These are phyloP conservation scores for Solanum corneliomulleri DNA, from an alignment of 257 asterid genomes.

Conservation along the genomic window DNA sequence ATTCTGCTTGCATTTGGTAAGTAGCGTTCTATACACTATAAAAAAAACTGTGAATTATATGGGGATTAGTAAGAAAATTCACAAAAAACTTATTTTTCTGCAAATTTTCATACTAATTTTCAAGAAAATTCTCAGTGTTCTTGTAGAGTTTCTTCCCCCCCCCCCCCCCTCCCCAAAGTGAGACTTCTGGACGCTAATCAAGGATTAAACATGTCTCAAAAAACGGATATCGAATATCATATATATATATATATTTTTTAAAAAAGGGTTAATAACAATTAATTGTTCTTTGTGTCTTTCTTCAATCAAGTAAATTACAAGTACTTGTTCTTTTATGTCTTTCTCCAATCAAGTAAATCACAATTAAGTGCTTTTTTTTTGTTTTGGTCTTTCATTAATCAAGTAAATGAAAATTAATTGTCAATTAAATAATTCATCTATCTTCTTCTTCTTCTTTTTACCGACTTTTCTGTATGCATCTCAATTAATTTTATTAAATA, in stretches of 20 bases:
- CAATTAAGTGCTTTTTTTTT: background rate
- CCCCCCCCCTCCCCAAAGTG: background rate
- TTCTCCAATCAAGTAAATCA: background rate
- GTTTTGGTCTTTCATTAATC: no score
- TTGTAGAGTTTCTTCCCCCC: background rate
- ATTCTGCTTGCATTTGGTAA: no score
- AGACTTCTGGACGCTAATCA: fast-evolving
- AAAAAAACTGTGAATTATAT: no score
- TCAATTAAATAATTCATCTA: background rate
- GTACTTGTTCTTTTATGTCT: background rate
- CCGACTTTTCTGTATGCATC: background rate
- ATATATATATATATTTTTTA: no score
- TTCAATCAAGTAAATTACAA: background rate
- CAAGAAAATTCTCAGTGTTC: no score
- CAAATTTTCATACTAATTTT: no score
- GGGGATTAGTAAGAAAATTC: no score
- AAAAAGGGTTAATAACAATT: background rate
- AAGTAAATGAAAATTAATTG: background rate
- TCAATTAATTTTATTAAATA: background rate
- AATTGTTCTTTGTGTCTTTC: background rate
- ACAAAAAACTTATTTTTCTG: no score
- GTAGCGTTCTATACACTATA: no score
- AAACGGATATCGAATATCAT: background rate
- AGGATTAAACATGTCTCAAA: background rate
- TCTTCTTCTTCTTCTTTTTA: background rate